Evolutionary conservation across 2,329 filamentous ascomycete species (phyloP), one percentile per base, ranked within the genome.

Genomic region (Diplodia seriata): DNA sequence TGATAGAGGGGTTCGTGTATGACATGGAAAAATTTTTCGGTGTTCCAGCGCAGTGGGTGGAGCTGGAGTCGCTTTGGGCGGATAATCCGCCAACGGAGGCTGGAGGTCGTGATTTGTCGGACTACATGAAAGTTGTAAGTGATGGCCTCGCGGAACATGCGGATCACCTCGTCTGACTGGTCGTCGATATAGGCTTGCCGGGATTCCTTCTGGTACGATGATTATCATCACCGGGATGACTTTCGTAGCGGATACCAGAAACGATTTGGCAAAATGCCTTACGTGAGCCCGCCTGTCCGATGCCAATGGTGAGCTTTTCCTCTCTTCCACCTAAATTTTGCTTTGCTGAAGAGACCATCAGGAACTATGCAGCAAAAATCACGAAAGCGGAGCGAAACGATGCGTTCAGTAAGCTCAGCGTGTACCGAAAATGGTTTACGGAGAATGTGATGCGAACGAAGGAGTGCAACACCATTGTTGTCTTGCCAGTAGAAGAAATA

Each of bases 121-220:
- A 56, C 1, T 56, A 38, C n/a, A 56, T 56, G 54, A 20, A 56
- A n/a, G 11, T n/a, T 40, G 54, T 56, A 12, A 56, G 54, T 56
- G 5, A 29, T 20, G 6, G 12, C 6, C 11, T 43, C 29, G 38
- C 14, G 20, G 12, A 20, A 38, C 12, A 38, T 59, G 33, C 36
- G 14, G 40, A 2, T 8, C 7, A 9, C 9, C 7, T 2, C 9
- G 18, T 8, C 56, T 40, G 12, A 40, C 26, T 11, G 14, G n/a
- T 36, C 4, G 7, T 33, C 26, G 23, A 29, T 26, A 12, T 14
- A 62, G 38, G 38, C 57, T 31, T 62, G 57, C n/a, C 57, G 43
- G 1, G 31, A 70, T 40, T 70, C 69, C 11, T 71, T 68, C 68
- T 73, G 66, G 36, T 73, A 73, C 61, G 71, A 71, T 26, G 66